Evolutionary conservation across 805 yeast species (phyloP), one percentile per base, ranked within the genome.

Genomic region (Ogataea pignaliae): DNA sequence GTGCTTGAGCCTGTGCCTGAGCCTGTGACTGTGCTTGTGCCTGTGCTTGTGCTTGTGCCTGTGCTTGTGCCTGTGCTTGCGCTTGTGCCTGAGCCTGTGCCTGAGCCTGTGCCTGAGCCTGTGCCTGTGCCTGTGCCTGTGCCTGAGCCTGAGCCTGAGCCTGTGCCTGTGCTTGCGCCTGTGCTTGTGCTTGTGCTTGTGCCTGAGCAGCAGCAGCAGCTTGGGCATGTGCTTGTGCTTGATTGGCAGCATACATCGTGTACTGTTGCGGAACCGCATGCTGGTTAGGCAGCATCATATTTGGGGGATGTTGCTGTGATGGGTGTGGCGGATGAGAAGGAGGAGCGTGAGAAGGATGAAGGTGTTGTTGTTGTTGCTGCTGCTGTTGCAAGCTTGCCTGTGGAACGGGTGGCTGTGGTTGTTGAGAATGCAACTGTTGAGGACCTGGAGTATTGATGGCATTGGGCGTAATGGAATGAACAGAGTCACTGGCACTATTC

Each of bases 201-300:
- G 52, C 49, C n/a, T n/a, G n/a, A n/a, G n/a, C n/a, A n/a, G n/a
- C n/a, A n/a, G n/a, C n/a, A n/a, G n/a, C n/a, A n/a, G n/a, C n/a
- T n/a, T n/a, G n/a, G n/a, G n/a, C n/a, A n/a, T n/a, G n/a, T n/a
- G n/a, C n/a, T 34, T 43, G 49, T 10, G 53, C 50, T 39, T 57
- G 56, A 26, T 61, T 52, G 10, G 56, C 59, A 6, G 60, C 57
- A 45, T 51, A 53, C 55, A 58, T 52, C 15, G 62, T 62, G 32
- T 53, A 55, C 39, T 57, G 56, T 38, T 57, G 63, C 10, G 63
- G 62, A 35, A 51, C 53, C 10, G 57, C 61, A 48, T 56, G 56
- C 46, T 60, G 65, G 36, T 50, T 49, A 11, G 60, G 59, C 11
- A 57, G 46, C 59, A 60, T 57, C 58, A 59, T 50, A 7, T 61